These are phyloP conservation scores for Lyophyllum decastes DNA, from an alignment of 768 basidiomycete genomes.

Conservation along the genomic window DNA sequence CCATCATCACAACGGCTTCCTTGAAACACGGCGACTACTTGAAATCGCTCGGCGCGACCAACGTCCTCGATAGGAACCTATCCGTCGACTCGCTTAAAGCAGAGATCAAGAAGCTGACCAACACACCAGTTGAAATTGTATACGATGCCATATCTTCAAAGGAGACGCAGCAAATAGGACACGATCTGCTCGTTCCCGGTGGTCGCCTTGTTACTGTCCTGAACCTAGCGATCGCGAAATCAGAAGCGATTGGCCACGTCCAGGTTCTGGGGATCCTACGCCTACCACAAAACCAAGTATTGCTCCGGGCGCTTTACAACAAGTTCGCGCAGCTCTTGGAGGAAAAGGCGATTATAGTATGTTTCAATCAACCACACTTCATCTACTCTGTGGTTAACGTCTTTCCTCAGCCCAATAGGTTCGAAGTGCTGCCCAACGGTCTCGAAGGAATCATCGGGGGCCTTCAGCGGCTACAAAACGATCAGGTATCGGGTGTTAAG, in stretches of 20 bases:
- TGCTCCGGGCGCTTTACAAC: conserved; percentile 15
- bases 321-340: conserved; percentile 24
- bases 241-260: conserved; percentile 23
- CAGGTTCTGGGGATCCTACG: conserved; percentile 21
- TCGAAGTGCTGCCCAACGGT: conserved; percentile 42
- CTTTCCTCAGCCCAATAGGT: conserved; percentile 39
- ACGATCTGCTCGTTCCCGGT: conserved; percentile 32
- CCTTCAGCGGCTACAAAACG: conserved; percentile 39
- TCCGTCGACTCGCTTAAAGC: conserved; percentile 15
- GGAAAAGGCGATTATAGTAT: conserved; percentile 29
- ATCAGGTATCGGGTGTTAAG: conserved; percentile 45
- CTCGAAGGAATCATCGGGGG: conserved; percentile 42
- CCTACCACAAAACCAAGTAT: conserved; percentile 15
- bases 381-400: neutral
- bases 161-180: conserved; percentile 23
- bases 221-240: conserved; percentile 32
- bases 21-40: conserved; percentile 30
- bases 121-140: conserved; percentile 21
- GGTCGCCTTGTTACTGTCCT: conserved; percentile 36
- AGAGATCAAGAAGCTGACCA: conserved; percentile 24
- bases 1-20: conserved; percentile 42
- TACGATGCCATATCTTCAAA: conserved; percentile 27
- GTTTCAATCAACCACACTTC: neutral
- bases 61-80: conserved; percentile 32
- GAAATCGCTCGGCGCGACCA: conserved; percentile 36